Evolutionary conservation across 106 monocot genomes (phyloP), one percentile per base, ranked within the genome.

Genomic region (Allium cepa): DNA sequence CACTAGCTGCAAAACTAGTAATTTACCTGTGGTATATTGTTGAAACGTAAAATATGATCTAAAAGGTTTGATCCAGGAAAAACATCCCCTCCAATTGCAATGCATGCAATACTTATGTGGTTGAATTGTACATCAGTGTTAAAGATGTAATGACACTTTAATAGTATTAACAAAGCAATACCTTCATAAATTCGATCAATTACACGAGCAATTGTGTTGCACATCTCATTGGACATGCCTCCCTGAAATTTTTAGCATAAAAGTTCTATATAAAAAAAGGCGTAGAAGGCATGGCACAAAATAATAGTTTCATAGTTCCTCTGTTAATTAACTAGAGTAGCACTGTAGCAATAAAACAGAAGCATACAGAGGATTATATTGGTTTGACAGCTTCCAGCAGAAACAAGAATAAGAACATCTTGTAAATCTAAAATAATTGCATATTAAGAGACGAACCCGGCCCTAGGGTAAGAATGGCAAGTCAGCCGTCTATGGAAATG

Each of bases 121-220:
- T 36, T 36, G 36, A 36, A 36, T 36, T 36, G 3, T 36, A 36
- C 5, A 36, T 36, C 36, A 36, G 36, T 36, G 36, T 26, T 52
- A 64, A 27, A 69, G 51, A n/a, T 16, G 59, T 28, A 17, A 1
- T 50, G 13, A 26, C 28, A 55, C 46, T 48, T 57, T 69, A 47
- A 36, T 2, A 36, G 5, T 36, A 46, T 46, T 9, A 53, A 63
- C 12, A 14, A 26, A 17, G 53, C 12, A 46, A 13, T 73, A 97
- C 96, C 96, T 92, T 97, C 96, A 77, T 92, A 97, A 68, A 97
- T 97, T 75, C 96, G 92, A 88, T 97, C 88, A 45, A 88, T 97
- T 49, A 97, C 92, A 59, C 92, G 88, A 72, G 86, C 96, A 84
- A 97, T 89, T 62, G 92, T 97, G 78, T 79, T 97, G 69, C 91